phyloP scores from a whole-genome alignment of 352 stramenopile genomes.

The Phytophthora pseudosyringae region DNA sequence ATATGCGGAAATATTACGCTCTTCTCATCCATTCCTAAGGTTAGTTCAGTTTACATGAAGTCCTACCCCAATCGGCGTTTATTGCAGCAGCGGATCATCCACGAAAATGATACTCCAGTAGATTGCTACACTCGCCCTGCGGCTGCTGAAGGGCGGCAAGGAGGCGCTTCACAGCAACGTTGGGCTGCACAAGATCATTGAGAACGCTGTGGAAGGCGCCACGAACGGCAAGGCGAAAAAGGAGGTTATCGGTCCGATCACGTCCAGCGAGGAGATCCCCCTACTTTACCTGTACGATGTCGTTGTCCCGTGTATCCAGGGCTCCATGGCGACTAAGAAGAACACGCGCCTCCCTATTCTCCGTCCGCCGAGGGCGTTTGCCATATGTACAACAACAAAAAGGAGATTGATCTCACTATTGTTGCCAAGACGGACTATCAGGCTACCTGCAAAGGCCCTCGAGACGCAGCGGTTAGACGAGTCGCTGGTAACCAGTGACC shows the following conservation, averaged over 20 bases:
- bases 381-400: conserved; percentile 97
- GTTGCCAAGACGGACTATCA: conserved; percentile 99
- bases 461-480: conserved; percentile 97
- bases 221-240: conserved; percentile 88
- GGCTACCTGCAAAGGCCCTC: conserved; percentile 97
- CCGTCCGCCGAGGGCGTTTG: conserved; percentile 97
- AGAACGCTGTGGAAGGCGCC: conserved; percentile 91
- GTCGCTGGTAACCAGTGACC: conserved; percentile 73
- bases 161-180: conserved; percentile 93
- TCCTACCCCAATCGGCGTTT: too few species aligned
- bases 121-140: conserved; percentile 96
- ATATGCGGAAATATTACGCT: too few species aligned
- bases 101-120: too few species aligned
- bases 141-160: conserved; percentile 97
- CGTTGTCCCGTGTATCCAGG: conserved; percentile 98
- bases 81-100: too few species aligned
- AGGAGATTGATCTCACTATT: conserved; percentile 91
- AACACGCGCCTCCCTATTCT: conserved; percentile 98
- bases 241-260: conserved; percentile 96
- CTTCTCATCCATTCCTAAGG: too few species aligned
- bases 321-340: conserved; percentile 97
- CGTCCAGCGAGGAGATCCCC: conserved; percentile 92
- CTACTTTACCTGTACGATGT: conserved; percentile 96
- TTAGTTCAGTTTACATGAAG: too few species aligned
- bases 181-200: conserved; percentile 94